These are phyloP conservation scores for Pelargonium myrrhifolium DNA, from an alignment of 441 rosid genomes.

Conservation along the genomic window DNA sequence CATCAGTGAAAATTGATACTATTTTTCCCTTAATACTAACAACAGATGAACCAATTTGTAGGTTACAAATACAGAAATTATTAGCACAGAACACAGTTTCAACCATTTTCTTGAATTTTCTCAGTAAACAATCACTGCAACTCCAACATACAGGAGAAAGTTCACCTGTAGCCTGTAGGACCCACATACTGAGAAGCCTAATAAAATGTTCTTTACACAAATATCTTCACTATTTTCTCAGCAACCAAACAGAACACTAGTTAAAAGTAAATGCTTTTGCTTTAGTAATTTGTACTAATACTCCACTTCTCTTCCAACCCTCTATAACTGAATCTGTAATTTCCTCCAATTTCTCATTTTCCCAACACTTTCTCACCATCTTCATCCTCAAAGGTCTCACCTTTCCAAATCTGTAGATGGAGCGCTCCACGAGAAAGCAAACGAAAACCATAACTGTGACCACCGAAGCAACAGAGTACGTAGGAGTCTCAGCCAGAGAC, in stretches of 20 bases:
- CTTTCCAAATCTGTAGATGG: slow-evolving; percentile 86
- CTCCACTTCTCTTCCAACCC: too few relatives aligned
- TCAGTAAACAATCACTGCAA: slow-evolving; percentile 4
- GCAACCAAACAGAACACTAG: slow-evolving; percentile 5
- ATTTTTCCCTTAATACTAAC: too few relatives aligned
- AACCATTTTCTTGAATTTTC: neutral
- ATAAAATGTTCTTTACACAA: too few relatives aligned
- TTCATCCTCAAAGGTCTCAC: slow-evolving; percentile 23
- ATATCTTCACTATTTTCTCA: neutral
- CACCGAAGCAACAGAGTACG: slow-evolving; percentile 83
- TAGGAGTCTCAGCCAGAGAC: slow-evolving; percentile 94
- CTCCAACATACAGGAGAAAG: too few relatives aligned
- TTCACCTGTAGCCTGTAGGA: neutral
- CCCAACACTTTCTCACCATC: too few relatives aligned
- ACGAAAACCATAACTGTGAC: slow-evolving; percentile 72
- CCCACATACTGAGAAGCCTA: neutral
- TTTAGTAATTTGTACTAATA: neutral
- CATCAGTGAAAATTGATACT: too few relatives aligned
- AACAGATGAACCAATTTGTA: too few relatives aligned
- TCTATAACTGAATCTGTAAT: too few relatives aligned
- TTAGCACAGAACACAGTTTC: neutral
- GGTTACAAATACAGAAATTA: neutral
- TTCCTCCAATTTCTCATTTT: too few relatives aligned
- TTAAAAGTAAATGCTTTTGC: neutral
- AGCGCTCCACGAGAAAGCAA: slow-evolving; percentile 66